These are phyloP conservation scores for Coniochaeta ligniaria DNA, from an alignment of 2,329 filamentous ascomycete genomes.

Conservation along the genomic window DNA sequence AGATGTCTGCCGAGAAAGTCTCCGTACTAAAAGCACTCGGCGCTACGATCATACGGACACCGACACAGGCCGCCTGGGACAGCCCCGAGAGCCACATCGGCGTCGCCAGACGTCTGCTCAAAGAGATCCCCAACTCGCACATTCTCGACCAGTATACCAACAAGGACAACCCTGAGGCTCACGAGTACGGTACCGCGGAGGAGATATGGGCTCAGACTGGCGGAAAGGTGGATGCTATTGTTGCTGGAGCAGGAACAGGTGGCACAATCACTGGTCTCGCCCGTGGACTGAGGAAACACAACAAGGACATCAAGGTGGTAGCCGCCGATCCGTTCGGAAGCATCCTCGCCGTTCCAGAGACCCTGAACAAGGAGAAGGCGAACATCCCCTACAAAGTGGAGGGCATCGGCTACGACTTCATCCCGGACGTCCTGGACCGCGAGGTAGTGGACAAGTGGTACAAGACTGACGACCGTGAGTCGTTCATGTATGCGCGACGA, in stretches of 20 bases:
- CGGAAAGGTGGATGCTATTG: constrained; percentile 72
- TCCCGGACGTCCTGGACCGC: constrained; percentile 86
- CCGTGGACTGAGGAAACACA: constrained; percentile 80
- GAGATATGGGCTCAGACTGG: constrained; percentile 92
- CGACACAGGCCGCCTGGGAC: constrained; percentile 92
- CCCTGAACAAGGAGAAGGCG: constrained; percentile 69
- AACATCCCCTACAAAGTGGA: constrained; percentile 96
- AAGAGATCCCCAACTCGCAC: constrained; percentile 94
- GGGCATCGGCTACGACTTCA: constrained; percentile 97
- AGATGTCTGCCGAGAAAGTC: constrained; percentile 99
- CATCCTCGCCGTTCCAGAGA: constrained; percentile 75
- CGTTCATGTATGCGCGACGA: constrained; percentile 82
- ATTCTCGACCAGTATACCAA: constrained; percentile 97
- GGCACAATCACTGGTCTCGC: constrained; percentile 91
- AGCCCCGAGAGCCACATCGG: constrained; percentile 95
- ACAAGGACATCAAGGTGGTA: constrained; percentile 75
- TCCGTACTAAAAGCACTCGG: constrained; percentile 88
- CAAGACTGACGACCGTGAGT: constrained; percentile 91
- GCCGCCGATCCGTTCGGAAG: constrained; percentile 90
- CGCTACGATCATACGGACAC: constrained; percentile 95
- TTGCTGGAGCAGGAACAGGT: constrained; percentile 91
- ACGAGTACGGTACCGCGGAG: constrained; percentile 90
- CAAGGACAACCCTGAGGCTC: constrained; percentile 81
- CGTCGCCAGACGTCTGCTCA: constrained; percentile 80
- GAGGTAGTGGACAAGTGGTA: constrained; percentile 86